These are phyloP conservation scores for Metschnikowia amazonensis DNA, from an alignment of 805 yeast species.

Conservation along the genomic window DNA sequence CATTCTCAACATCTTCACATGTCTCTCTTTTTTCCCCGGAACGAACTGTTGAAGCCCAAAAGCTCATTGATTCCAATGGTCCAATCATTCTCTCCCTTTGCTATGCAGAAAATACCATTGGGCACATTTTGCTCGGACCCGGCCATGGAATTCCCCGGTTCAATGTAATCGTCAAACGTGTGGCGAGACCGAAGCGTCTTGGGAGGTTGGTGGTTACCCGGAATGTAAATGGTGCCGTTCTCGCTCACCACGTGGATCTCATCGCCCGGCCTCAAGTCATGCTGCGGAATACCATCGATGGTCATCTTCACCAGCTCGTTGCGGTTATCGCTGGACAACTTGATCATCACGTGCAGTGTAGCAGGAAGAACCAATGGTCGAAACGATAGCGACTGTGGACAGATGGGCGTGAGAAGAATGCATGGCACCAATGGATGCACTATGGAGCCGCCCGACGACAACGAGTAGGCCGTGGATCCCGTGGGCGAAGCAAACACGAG, in stretches of 20 bases:
- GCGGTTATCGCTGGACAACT: slow-evolving; percentile 49
- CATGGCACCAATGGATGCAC: slow-evolving; percentile 87
- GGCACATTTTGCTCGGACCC: slow-evolving; percentile 4
- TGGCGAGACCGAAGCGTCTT: slow-evolving; percentile 13
- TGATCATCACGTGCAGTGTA: slow-evolving; percentile 66
- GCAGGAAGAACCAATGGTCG: slow-evolving; percentile 83
- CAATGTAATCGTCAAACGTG: slow-evolving; percentile 20
- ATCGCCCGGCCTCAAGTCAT: slow-evolving; percentile 68
- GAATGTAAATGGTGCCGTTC: slow-evolving; percentile 54
- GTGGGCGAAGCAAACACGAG: slow-evolving; percentile 84
- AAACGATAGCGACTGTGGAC: slow-evolving; percentile 88
- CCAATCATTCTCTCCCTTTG: slow-evolving; percentile 85
- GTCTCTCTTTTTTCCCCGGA: slow-evolving; percentile 40
- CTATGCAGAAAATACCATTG: slow-evolving; percentile 83
- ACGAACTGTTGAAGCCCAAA: slow-evolving; percentile 83
- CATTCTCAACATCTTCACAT: no score
- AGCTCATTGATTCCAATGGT: slow-evolving; percentile 83
- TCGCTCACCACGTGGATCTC: slow-evolving; percentile 71
- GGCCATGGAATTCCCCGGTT: slow-evolving; percentile 17
- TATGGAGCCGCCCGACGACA: slow-evolving; percentile 88
- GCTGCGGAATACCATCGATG: slow-evolving; percentile 81
- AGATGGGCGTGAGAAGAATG: slow-evolving; percentile 80
- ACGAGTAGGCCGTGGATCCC: slow-evolving; percentile 90
- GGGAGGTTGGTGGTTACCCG: slow-evolving; percentile 48
- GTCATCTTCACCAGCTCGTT: slow-evolving; percentile 50